phyloP scores from a whole-genome alignment of 192 early-diverging fungal genomes.

The Podila epicladia region DNA sequence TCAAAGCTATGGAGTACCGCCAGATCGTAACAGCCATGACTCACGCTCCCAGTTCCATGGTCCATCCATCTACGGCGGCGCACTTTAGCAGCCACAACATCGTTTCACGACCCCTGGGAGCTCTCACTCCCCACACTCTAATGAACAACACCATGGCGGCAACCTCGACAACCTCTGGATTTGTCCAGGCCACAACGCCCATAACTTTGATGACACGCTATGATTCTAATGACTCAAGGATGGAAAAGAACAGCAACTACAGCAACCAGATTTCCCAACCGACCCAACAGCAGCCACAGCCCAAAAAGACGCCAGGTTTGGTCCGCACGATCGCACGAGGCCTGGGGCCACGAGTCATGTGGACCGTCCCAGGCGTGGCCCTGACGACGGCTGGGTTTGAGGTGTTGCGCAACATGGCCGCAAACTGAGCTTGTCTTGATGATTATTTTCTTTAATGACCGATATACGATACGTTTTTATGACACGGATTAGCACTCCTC shows the following conservation, averaged over 20 bases:
- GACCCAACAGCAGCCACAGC: background rate
- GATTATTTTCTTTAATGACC: background rate
- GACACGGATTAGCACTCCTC: too few relatives aligned
- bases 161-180: slow-evolving; percentile 1
- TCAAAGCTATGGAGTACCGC: background rate
- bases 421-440: background rate
- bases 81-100: slow-evolving; percentile 3
- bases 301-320: slow-evolving; percentile 3
- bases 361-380: slow-evolving; percentile 45
- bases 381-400: slow-evolving; percentile 45
- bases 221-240: slow-evolving; percentile 6
- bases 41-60: background rate
- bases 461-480: background rate
- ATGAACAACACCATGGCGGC: background rate
- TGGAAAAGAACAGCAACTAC: background rate
- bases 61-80: background rate
- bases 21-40: background rate
- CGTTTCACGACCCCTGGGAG: background rate
- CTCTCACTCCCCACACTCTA: background rate
- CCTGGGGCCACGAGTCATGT: slow-evolving; percentile 28
- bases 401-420: slow-evolving; percentile 22
- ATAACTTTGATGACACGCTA: slow-evolving; percentile 4
- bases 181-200: slow-evolving; percentile 1
- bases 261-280: background rate
- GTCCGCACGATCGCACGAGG: slow-evolving; percentile 27